Base-by-base conservation (phyloP, 371 early-diverging fungal species). In the Mucor lusitanicus region DNA sequence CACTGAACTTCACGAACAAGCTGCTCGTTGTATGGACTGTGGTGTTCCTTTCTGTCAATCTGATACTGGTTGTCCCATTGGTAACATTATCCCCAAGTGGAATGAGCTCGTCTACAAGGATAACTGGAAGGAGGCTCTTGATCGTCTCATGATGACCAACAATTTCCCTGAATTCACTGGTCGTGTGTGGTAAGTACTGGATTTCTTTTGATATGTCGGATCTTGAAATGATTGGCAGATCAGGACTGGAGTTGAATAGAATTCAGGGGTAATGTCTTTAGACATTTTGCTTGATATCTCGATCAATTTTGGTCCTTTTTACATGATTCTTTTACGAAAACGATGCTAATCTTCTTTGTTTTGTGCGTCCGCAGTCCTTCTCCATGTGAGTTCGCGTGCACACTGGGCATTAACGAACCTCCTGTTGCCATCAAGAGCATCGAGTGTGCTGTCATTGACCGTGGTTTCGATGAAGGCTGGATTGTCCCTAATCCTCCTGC, bases 31-130 rank as follows among this genome's bases (percentile, higher is more conserved):
- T 85, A 97, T 98, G 93, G 97, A 95, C 72, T 96, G 98, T 76
- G 98, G 98, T 80, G 90, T 97, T 21, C 97, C 98, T 27, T 97
- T 96, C 89, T 98, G 98, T 78, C 97, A 98, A 85, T 93, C 94
- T 11, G 94, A 96, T 72, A 89, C 91, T 42, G 98, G 98, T 23
- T 98, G 98, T 76, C 98, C 98, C 23, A 95, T 98, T 57, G 93
- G 94, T 63, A 98, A 98, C 85, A 91, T 97, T 65, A 97, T 98
- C 68, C 99, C 99, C 70, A 96, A 96, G 85, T 98, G 97, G 97
- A 98, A 98, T 75, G 97, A 98, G 48, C 85, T 97, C 13, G 93
- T 98, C 33, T 96, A 89, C 87, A 89, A 92, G 77, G 88, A 95
- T 75, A 92, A 96, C 75, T 98, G 97, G 97, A 86, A 88, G 74